Percentiles rank a stretch among this genome's conserved stretches.
These are phyloP conservation scores for Brassica juncea DNA, from an alignment of 345 rosid species.

Conservation along the genomic window DNA sequence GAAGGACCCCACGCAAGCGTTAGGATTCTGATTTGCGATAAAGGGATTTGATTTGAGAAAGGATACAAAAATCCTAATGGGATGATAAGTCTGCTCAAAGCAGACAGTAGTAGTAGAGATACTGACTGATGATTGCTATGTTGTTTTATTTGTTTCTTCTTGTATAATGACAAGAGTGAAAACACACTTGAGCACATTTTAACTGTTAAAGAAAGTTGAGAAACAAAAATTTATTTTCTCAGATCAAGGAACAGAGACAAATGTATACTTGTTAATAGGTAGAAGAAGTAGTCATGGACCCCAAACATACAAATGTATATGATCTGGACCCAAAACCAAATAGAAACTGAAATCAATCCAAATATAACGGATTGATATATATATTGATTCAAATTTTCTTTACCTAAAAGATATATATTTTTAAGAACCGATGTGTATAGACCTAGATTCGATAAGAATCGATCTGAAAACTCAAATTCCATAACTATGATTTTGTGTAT, in stretches of 20 bases:
- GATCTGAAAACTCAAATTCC: too few species aligned
- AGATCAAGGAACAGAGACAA: background rate
- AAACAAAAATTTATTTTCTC: background rate
- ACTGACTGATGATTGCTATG: constrained; percentile 13
- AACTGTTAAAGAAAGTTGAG: background rate
- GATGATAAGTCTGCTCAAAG: constrained; percentile 37
- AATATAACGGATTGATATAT: too few species aligned
- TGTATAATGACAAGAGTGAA: constrained; percentile 24
- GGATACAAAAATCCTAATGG: background rate
- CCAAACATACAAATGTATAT: background rate
- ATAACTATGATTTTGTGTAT: too few species aligned
- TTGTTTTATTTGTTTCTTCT: constrained; percentile 17
- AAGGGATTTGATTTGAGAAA: constrained; percentile 39
- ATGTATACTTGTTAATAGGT: background rate
- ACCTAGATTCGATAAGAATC: too few species aligned
- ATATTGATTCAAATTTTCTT: too few species aligned
- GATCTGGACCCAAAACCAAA: background rate
- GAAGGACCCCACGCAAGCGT: constrained; percentile 69
- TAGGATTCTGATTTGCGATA: constrained; percentile 60
- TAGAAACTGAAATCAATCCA: too few species aligned
- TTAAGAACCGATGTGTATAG: too few species aligned
- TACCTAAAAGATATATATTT: too few species aligned
- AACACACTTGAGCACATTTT: constrained; percentile 11
- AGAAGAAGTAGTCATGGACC: background rate
- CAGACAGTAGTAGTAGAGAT: constrained; percentile 2